phyloP scores from a whole-genome alignment of 2,329 filamentous ascomycete genomes.

The Proliferodiscus dingleyae region DNA sequence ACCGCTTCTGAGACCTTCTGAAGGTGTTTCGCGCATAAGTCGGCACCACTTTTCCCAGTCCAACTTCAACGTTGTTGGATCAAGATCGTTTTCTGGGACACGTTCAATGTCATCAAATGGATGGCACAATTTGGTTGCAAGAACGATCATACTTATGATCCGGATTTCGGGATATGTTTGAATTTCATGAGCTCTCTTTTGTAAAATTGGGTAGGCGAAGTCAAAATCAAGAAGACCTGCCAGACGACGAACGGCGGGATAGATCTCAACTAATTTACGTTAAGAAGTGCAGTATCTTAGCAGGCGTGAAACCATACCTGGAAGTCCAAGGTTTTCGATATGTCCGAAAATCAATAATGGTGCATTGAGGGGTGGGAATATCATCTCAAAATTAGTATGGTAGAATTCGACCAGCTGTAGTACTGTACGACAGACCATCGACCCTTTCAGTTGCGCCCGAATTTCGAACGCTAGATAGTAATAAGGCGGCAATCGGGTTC shows the following conservation, averaged over 20 bases:
- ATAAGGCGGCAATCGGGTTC: slow-evolving; percentile 55
- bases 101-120: slow-evolving; percentile 61
- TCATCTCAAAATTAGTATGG: slow-evolving; percentile 61
- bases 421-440: slow-evolving; percentile 60
- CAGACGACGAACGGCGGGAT: slow-evolving; percentile 53
- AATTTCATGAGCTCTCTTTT: slow-evolving; percentile 38
- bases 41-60: slow-evolving; percentile 70
- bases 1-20: slow-evolving; percentile 33
- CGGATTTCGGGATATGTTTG: slow-evolving; percentile 70
- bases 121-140: slow-evolving; percentile 74
- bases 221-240: slow-evolving; percentile 37
- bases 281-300: neutral
- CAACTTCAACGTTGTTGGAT: slow-evolving; percentile 56
- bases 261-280: slow-evolving; percentile 56
- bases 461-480: slow-evolving; percentile 58
- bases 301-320: slow-evolving; percentile 46
- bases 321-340: slow-evolving; percentile 67
- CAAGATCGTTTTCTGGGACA: slow-evolving; percentile 43
- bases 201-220: slow-evolving; percentile 52
- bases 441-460: slow-evolving; percentile 40
- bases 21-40: slow-evolving; percentile 36
- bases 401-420: slow-evolving; percentile 60
- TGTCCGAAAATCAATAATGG: slow-evolving; percentile 64
- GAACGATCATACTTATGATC: slow-evolving; percentile 64
- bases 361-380: slow-evolving; percentile 68